Percentiles rank a stretch among this genome's conserved stretches.
These are phyloP conservation scores for Saururus chinensis DNA, from an alignment of 164 flowering plant genomes.

Conservation along the genomic window DNA sequence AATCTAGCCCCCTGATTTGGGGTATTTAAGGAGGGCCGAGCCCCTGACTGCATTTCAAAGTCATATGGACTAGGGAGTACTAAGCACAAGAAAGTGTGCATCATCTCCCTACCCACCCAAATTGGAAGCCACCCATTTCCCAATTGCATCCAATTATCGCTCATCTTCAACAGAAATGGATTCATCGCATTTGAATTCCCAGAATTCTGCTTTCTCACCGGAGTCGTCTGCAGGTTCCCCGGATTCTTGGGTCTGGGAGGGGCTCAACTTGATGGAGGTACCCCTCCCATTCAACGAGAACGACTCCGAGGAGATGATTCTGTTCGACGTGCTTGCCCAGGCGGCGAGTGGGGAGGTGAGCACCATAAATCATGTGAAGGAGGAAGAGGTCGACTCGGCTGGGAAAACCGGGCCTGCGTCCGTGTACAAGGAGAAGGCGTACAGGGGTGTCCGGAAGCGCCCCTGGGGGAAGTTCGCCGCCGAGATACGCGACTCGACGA, in stretches of 20 bases:
- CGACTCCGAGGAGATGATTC: constrained; percentile 53
- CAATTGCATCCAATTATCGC: too few relatives aligned
- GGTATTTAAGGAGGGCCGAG: neutral
- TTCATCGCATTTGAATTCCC: constrained; percentile 5
- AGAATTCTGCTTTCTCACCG: constrained; percentile 13
- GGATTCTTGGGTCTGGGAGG: constrained; percentile 8
- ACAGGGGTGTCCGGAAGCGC: constrained; percentile 38
- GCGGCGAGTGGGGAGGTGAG: constrained; percentile 9
- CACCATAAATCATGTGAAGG: constrained; percentile 2
- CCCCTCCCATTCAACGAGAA: constrained; percentile 47
- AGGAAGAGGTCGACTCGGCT: constrained; percentile 20
- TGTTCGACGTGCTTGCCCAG: constrained; percentile 23
- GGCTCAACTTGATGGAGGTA: constrained; percentile 2
- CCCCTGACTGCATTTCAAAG: too few relatives aligned
- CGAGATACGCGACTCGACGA: constrained; percentile 61
- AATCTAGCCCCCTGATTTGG: neutral
- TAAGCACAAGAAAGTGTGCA: too few relatives aligned
- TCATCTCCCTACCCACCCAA: too few relatives aligned
- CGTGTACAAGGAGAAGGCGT: constrained; percentile 11
- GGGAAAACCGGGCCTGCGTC: neutral
- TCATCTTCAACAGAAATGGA: constrained; percentile 6
- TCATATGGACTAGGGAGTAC: too few relatives aligned
- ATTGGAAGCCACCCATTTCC: too few relatives aligned
- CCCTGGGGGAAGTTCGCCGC: constrained; percentile 71
- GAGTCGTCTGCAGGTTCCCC: constrained; percentile 15